These are phyloP conservation scores for Xylaria sp. DNA, from an alignment of 2,329 filamentous ascomycete species.

Conservation along the genomic window DNA sequence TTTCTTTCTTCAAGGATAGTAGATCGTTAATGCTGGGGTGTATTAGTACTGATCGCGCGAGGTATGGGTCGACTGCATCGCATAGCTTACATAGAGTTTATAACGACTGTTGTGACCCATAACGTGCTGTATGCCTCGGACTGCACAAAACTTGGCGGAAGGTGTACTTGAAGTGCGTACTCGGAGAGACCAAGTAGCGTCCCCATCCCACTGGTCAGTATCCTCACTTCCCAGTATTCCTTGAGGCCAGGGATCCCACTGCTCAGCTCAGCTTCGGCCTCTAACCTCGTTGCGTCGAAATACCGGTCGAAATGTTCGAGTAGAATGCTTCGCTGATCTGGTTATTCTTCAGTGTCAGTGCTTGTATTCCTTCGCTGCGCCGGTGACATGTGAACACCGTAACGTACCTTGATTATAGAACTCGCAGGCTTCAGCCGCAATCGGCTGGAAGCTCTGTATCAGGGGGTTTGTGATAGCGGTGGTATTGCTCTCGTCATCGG, in stretches of 20 bases:
- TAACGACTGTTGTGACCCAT: constrained; percentile 43
- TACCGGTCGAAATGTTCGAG: constrained; percentile 43
- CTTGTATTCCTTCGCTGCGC: not conserved
- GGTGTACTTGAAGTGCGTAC: constrained; percentile 43
- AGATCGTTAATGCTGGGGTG: constrained; percentile 44
- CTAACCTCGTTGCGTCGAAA: constrained; percentile 44
- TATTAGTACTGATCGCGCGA: constrained; percentile 19
- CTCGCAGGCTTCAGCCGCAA: constrained; percentile 37
- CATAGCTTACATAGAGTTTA: constrained; percentile 45
- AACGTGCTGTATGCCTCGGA: constrained; percentile 43
- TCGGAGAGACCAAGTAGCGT: constrained; percentile 44
- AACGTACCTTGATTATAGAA: constrained; percentile 42
- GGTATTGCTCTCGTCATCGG: constrained; percentile 12
- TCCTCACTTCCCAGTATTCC: constrained; percentile 47
- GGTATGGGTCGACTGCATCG: no score
- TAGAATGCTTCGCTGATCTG: constrained; percentile 42
- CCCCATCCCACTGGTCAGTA: constrained; percentile 47
- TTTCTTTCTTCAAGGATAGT: constrained; percentile 47
- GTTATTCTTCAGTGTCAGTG: not conserved
- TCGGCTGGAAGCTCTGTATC: constrained; percentile 38
- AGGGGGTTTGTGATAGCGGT: constrained; percentile 34
- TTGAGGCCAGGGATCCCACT: constrained; percentile 40
- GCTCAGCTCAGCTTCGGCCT: constrained; percentile 42
- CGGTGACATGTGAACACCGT: not conserved
- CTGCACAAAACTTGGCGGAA: constrained; percentile 38